phyloP scores from a whole-genome alignment of 768 basidiomycete genomes.

The Mycena capillaripes region DNA sequence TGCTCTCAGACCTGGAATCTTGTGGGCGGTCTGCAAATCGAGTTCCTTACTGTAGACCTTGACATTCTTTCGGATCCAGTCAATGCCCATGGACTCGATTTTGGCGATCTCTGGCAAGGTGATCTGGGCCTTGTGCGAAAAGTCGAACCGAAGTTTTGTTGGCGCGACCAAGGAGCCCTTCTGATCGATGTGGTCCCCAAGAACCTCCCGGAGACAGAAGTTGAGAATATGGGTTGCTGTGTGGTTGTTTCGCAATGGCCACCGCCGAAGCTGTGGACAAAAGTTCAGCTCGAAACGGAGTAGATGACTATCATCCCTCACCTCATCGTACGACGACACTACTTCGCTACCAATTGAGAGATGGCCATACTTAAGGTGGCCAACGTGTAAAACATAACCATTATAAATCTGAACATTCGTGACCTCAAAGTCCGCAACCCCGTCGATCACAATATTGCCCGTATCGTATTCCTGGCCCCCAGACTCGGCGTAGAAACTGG shows the following conservation, averaged over 20 bases:
- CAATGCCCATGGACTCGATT: conserved; percentile 87
- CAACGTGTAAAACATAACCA: conserved; percentile 96
- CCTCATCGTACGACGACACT: conserved; percentile 94
- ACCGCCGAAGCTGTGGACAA: conserved; percentile 79
- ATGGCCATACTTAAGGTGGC: conserved; percentile 89
- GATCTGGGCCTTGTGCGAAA: conserved; percentile 95
- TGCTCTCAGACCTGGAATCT: conserved; percentile 94
- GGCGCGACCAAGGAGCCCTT: conserved; percentile 98
- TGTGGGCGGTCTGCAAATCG: conserved; percentile 79
- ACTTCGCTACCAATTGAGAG: conserved; percentile 86
- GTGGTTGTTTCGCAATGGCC: conserved; percentile 98
- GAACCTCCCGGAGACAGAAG: conserved; percentile 90
- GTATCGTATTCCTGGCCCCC: conserved; percentile 99
- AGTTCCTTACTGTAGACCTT: conserved; percentile 92
- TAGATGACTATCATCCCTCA: conserved; percentile 45
- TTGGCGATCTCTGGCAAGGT: conserved; percentile 79
- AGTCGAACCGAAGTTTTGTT: conserved; percentile 96
- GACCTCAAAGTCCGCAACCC: conserved; percentile 92
- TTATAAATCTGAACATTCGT: conserved; percentile 94
- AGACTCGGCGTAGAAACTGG: conserved; percentile 97
- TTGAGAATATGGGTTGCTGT: conserved; percentile 99
- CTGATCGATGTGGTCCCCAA: conserved; percentile 98
- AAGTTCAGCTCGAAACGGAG: neutral
- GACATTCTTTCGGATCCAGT: conserved; percentile 94
- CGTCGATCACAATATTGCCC: conserved; percentile 94